Percentiles rank a stretch among this genome's conserved stretches.
phyloP scores from a whole-genome alignment of 176 grass and related monocot genomes.

The Ensete glaucum region DNA sequence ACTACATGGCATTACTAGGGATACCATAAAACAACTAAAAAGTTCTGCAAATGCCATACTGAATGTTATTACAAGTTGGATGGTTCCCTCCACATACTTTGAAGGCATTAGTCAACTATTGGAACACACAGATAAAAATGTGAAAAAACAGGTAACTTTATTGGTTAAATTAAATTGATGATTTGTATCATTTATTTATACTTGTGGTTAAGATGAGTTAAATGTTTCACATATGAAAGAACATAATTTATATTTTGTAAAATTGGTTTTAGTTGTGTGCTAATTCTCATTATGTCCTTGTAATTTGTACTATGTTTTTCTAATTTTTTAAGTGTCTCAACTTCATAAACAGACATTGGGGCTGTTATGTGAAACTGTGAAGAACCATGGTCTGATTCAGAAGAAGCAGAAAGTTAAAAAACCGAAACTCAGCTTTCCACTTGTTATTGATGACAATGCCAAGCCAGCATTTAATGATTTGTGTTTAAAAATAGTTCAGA shows the following conservation, averaged over 20 bases:
- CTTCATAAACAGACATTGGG: constrained; percentile 48
- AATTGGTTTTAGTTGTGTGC: neutral
- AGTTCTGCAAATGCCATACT: constrained; percentile 43
- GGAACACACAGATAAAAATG: constrained; percentile 47
- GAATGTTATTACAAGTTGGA: constrained; percentile 56
- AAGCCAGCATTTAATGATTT: constrained; percentile 45
- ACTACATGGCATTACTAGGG: constrained; percentile 28
- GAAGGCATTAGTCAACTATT: constrained; percentile 56
- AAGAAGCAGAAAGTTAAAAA: constrained; percentile 44
- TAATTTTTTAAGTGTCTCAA: constrained; percentile 16
- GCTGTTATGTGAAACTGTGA: constrained; percentile 68
- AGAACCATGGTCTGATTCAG: constrained; percentile 41
- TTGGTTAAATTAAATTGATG: neutral
- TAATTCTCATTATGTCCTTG: neutral
- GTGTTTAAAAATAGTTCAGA: constrained; percentile 60
- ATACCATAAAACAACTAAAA: constrained; percentile 39
- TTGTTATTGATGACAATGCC: constrained; percentile 40
- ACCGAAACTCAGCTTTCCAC: constrained; percentile 29
- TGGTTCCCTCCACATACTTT: constrained; percentile 73
- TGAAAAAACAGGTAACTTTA: constrained; percentile 71
- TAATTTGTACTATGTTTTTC: neutral
- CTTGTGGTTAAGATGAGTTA: neutral
- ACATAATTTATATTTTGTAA: neutral
- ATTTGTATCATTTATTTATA: constrained; percentile 10
- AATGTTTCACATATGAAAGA: neutral